Evolutionary conservation across 345 rosid species (phyloP).

Genomic region (Garcia nutans): DNA sequence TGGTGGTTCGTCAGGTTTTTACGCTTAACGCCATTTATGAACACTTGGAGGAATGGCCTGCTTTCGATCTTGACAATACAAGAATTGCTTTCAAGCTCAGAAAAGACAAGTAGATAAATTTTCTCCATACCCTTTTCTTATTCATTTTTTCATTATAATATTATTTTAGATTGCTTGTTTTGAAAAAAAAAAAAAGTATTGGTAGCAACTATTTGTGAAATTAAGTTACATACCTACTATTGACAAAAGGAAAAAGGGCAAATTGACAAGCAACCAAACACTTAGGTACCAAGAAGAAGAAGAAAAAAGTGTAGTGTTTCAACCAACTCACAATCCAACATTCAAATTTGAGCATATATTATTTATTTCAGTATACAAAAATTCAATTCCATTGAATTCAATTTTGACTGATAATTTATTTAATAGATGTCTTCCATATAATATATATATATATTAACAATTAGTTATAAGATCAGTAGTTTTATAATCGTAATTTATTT

Average conservation of each 20-base stretch:
- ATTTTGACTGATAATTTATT: not conserved
- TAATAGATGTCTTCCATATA: too few relatives aligned
- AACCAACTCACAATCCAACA: not conserved
- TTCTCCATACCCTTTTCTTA: not conserved
- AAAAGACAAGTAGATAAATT: constrained; percentile 14
- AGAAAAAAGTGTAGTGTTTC: not conserved
- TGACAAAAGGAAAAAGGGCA: too few relatives aligned
- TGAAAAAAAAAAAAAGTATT: not conserved
- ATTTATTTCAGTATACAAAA: not conserved
- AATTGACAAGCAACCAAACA: constrained; percentile 12
- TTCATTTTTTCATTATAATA: too few relatives aligned
- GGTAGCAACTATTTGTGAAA: not conserved
- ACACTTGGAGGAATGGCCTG: constrained; percentile 19
- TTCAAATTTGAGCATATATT: not conserved
- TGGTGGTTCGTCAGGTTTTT: constrained; percentile 24
- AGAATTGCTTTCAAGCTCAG: constrained; percentile 21
- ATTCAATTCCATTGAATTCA: not conserved
- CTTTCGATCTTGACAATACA: constrained; percentile 17
- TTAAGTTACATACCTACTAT: not conserved
- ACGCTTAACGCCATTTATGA: constrained; percentile 26
- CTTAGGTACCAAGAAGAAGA: not conserved
- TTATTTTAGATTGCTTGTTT: not conserved
- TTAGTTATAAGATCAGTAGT: too few relatives aligned
- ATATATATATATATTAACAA: too few relatives aligned
- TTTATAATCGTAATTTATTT: too few relatives aligned